Evolutionary conservation across 129 eudicot genomes (phyloP).

Genomic region (Solidago caesia): DNA sequence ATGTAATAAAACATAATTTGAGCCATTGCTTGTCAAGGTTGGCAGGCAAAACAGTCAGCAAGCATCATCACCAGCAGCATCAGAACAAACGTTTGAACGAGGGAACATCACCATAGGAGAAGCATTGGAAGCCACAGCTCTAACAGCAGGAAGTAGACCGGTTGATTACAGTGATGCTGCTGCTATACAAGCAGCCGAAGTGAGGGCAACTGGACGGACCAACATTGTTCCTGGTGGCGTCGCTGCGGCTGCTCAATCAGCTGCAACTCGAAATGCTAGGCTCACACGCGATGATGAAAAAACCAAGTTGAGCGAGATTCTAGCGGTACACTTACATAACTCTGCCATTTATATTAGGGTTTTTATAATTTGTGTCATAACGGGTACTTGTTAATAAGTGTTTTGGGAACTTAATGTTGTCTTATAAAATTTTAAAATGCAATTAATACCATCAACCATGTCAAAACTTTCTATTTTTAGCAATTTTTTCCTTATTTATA

Average conservation of each 20-base stretch:
- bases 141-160: slow-evolving; percentile 74
- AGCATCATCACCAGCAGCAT: slow-evolving; percentile 26
- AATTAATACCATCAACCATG: too few relatives aligned
- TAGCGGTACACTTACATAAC: slow-evolving; percentile 46
- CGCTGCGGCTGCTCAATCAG: slow-evolving; percentile 98
- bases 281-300: slow-evolving; percentile 66
- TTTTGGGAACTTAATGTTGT: too few relatives aligned
- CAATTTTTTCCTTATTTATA: too few relatives aligned
- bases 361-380: too few relatives aligned
- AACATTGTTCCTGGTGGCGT: slow-evolving; percentile 95
- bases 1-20: background rate
- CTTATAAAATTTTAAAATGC: too few relatives aligned
- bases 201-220: slow-evolving; percentile 94
- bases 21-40: slow-evolving; percentile 22
- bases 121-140: slow-evolving; percentile 93
- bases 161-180: slow-evolving; percentile 97
- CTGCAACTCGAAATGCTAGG: slow-evolving; percentile 86
- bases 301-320: slow-evolving; percentile 74
- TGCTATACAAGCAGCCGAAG: slow-evolving; percentile 98
- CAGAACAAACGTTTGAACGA: slow-evolving; percentile 33
- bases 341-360: background rate
- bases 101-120: slow-evolving; percentile 80
- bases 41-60: slow-evolving; percentile 24
- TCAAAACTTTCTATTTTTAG: too few relatives aligned
- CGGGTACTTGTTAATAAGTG: too few relatives aligned